Base-by-base conservation (phyloP, 2,329 filamentous ascomycete species). In the Fusarium scirpi region DNA sequence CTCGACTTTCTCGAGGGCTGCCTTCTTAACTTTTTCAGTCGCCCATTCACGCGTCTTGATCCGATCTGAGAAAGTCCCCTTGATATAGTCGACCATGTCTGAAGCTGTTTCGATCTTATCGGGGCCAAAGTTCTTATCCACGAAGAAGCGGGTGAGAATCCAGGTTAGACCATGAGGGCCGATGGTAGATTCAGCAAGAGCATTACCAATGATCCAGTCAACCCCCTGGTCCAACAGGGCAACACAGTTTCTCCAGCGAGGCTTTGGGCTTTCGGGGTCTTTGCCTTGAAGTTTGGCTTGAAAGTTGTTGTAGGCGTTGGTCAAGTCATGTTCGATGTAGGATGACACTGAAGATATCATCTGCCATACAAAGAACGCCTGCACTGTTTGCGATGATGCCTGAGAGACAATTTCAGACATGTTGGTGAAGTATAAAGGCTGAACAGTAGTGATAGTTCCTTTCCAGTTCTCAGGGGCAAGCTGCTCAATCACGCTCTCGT, bases 141-240 rank as follows among this genome's bases (percentile, higher is more conserved):
- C 84, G 68, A 90, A 94, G 80, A 93, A 92, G 24, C 90, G 87
- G 74, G 89, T 91, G 18, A 92, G 80, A 51, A 91, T 90, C 90
- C 90, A 93, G 4, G 86, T 86, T 24, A 93, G 77, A 8, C 86
- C 85, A 24, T 53, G 47, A 9, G 62, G 59, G 8, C 46, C 46
- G 5, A 62, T 30, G 5, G 25, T 11, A 15, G 6, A 6, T 9
- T 32, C 55, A 22, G 48, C 48, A 8, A 27, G 6, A 13, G n/a
- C 4, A 9, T 24, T 53, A 11, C 18, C 27, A 16, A 53, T 8
- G 15, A 69, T 41, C 68, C 65, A 72, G 16, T 25, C 32, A 9
- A 61, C 62, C 4, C 69, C 70, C 1, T 52, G 18, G 15, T 68
- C 48, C 6, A 72, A 7, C 2, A 72, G 34, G 2, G n/a, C n/a